Evolutionary conservation across 2,329 filamentous ascomycete genomes (phyloP).

Genomic region (Botrytis aclada): DNA sequence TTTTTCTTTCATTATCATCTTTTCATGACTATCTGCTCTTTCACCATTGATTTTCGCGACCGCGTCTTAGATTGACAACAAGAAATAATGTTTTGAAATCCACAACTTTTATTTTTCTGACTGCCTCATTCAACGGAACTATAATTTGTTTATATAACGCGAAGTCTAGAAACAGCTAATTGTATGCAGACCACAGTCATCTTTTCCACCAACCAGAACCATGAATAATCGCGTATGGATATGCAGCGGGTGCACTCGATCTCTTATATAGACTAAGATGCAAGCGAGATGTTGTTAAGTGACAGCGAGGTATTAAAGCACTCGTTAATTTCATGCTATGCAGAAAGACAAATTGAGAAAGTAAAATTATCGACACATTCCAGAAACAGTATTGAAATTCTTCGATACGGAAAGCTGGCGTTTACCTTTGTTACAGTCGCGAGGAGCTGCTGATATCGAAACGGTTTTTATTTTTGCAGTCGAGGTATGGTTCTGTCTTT

Average conservation of each 20-base stretch:
- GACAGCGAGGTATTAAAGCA: neutral
- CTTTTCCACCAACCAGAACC: no score
- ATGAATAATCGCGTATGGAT: no score
- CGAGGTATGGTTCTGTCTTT: neutral
- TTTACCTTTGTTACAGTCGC: neutral
- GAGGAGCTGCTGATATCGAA: neutral
- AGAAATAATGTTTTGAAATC: neutral
- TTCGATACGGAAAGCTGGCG: neutral
- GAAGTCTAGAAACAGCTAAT: neutral
- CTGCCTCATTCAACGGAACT: no score
- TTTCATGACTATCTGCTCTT: neutral
- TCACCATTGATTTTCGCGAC: neutral
- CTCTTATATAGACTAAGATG: neutral
- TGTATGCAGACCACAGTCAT: rapidly evolving
- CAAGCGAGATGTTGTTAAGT: neutral
- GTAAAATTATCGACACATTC: no score
- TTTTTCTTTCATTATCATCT: neutral
- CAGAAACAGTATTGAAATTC: neutral
- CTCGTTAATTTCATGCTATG: neutral
- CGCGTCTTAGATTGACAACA: neutral
- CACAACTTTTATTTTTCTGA: neutral
- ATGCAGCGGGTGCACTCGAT: neutral
- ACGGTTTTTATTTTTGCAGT: neutral
- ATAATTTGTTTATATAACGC: rapidly evolving
- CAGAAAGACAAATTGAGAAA: no score